Evolutionary conservation across 768 basidiomycete genomes (phyloP).

Genomic region (Porphyrellus cyaneotinctus): DNA sequence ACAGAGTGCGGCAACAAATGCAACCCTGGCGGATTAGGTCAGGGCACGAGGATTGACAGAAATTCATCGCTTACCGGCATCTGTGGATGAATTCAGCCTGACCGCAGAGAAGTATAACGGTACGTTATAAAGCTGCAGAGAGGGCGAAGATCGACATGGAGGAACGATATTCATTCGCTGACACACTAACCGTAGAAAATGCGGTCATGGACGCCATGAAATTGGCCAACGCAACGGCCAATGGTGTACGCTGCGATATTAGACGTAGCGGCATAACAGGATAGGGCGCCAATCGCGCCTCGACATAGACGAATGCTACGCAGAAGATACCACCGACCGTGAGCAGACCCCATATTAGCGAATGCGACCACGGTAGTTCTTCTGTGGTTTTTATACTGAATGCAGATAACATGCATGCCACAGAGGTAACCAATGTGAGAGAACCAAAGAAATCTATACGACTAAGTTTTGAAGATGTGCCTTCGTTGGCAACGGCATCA

Average conservation of each 20-base stretch:
- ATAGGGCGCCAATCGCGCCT: slow-evolving; percentile 71
- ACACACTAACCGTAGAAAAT: slow-evolving; percentile 64
- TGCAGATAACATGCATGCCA: slow-evolving; percentile 71
- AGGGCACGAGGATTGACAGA: background rate
- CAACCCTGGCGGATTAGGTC: slow-evolving; percentile 46
- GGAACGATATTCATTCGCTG: background rate
- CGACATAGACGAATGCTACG: slow-evolving; percentile 67
- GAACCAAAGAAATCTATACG: slow-evolving; percentile 87
- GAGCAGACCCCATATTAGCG: slow-evolving; percentile 66
- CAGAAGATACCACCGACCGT: slow-evolving; percentile 50
- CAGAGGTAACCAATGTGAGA: slow-evolving; percentile 66
- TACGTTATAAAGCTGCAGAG: slow-evolving; percentile 70
- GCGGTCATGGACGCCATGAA: slow-evolving; percentile 72
- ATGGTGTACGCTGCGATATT: slow-evolving; percentile 71
- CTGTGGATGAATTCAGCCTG: slow-evolving; percentile 58
- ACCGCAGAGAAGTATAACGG: slow-evolving; percentile 90
- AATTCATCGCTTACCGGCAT: slow-evolving; percentile 53
- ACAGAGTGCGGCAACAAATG: slow-evolving; percentile 91
- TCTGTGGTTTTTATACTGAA: slow-evolving; percentile 76
- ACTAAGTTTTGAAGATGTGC: slow-evolving; percentile 57
- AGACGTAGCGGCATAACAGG: slow-evolving; percentile 90
- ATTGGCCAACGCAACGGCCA: slow-evolving; percentile 78
- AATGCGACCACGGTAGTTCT: slow-evolving; percentile 71
- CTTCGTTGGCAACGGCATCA: slow-evolving; percentile 57
- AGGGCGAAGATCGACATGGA: slow-evolving; percentile 2